Conservation (phyloP, 225 moss, liverwort and hornwort genomes). For the Ulota crispa region DNA sequence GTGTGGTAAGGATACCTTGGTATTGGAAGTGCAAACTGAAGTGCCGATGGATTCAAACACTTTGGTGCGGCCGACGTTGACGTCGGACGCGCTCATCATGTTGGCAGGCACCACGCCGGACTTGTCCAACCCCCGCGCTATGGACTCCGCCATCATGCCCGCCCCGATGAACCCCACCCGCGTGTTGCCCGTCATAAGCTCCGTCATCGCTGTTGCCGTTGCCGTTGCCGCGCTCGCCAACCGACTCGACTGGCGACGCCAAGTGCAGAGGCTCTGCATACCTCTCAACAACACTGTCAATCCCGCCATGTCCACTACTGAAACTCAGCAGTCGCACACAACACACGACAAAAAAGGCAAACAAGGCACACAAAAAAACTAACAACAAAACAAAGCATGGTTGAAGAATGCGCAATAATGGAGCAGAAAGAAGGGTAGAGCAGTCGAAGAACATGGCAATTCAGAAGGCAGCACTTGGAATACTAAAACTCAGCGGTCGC, state of each 20-base stretch:
- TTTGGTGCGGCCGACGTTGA: conserved; percentile 50
- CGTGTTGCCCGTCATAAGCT: conserved; percentile 44
- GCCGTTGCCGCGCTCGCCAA: conserved; percentile 6
- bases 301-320: not conserved
- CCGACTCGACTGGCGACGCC: not conserved
- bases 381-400: too few species aligned
- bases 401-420: too few species aligned
- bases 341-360: too few species aligned
- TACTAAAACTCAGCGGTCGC: not conserved
- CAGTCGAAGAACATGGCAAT: too few species aligned
- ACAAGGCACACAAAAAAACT: too few species aligned
- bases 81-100: conserved; percentile 66
- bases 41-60: conserved; percentile 79
- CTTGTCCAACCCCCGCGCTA: conserved; percentile 72
- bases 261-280: conserved; percentile 26
- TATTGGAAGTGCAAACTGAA: conserved; percentile 62
- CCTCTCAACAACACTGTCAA: conserved; percentile 12
- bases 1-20: conserved; percentile 49
- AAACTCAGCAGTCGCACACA: not conserved
- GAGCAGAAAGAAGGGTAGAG: too few species aligned
- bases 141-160: conserved; percentile 91
- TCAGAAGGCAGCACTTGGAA: too few species aligned
- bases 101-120: conserved; percentile 65
- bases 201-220: conserved; percentile 33
- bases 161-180: conserved; percentile 90